Percentiles rank a stretch among this genome's conserved stretches.
Conservation (phyloP, 129 eudicot species). For the Erigeron canadensis region DNA sequence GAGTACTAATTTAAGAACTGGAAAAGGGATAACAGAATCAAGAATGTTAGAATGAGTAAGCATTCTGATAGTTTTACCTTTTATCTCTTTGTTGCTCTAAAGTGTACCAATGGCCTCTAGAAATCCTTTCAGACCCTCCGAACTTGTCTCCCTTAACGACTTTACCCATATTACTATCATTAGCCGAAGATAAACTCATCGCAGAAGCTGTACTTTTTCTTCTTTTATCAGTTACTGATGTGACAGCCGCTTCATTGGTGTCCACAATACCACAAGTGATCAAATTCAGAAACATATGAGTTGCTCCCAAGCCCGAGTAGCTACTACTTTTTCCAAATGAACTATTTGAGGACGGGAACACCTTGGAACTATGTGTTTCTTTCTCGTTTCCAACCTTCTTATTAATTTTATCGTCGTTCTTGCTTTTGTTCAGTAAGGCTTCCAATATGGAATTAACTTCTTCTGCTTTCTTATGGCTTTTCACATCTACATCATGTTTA, state of each 20-base stretch:
- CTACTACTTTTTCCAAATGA: constrained; percentile 44
- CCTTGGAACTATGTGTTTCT: constrained; percentile 27
- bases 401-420: constrained; percentile 33
- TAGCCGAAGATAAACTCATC: constrained; percentile 23
- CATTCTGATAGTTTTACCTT: constrained; percentile 17
- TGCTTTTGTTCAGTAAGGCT: constrained; percentile 23
- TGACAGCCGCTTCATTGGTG: constrained; percentile 56
- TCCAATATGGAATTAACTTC: constrained; percentile 32
- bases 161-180: constrained; percentile 25
- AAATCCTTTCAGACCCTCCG: constrained; percentile 58
- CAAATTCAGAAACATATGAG: constrained; percentile 46
- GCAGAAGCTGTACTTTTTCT: constrained; percentile 23
- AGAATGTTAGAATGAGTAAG: neutral
- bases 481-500: constrained; percentile 36
- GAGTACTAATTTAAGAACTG: neutral
- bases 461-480: constrained; percentile 23
- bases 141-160: constrained; percentile 39
- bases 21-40: neutral
- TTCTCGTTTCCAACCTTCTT: constrained; percentile 23
- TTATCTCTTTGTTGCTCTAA: constrained; percentile 25
- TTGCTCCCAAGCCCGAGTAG: constrained; percentile 43
- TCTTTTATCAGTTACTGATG: constrained; percentile 34
- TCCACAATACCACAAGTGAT: constrained; percentile 65
- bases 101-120: constrained; percentile 27
- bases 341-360: constrained; percentile 23